Conservation (phyloP, 2,329 filamentous ascomycete genomes). For the Colletotrichum paranaense region DNA sequence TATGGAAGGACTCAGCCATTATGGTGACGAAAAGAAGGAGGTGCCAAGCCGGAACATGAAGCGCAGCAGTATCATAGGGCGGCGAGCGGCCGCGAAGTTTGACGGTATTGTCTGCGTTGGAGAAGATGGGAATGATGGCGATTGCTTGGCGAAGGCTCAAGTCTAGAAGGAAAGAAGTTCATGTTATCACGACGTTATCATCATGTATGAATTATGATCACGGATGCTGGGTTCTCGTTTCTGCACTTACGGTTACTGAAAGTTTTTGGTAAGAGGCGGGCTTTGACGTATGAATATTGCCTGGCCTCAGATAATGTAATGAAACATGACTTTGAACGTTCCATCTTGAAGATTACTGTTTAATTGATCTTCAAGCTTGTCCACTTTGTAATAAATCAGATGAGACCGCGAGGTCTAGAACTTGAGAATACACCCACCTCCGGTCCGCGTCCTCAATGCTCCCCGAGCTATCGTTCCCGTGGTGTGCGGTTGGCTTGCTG, state of each 20-base stretch:
- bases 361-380: neutral
- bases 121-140: neutral
- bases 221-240: neutral
- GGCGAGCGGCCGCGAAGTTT: slow-evolving; percentile 10
- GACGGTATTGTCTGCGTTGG: neutral
- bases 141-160: neutral
- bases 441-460: no score
- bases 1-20: slow-evolving; percentile 5
- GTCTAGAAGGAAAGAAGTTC: neutral
- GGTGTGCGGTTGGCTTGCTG: no score
- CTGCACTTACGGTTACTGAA: neutral
- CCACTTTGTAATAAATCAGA: neutral
- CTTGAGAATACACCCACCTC: no score
- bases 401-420: no score
- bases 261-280: neutral
- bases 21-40: neutral
- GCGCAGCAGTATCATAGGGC: slow-evolving; percentile 31
- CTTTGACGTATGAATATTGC: neutral
- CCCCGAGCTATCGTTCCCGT: no score
- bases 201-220: slow-evolving; percentile 23
- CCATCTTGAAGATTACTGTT: neutral
- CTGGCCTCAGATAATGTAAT: slow-evolving; percentile 18
- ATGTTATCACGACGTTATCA: neutral
- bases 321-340: neutral
- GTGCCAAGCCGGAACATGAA: slow-evolving; percentile 2